Percentiles rank a stretch among this genome's conserved stretches.
phyloP scores from a whole-genome alignment of 768 basidiomycete genomes.

The Mycena vitilis region DNA sequence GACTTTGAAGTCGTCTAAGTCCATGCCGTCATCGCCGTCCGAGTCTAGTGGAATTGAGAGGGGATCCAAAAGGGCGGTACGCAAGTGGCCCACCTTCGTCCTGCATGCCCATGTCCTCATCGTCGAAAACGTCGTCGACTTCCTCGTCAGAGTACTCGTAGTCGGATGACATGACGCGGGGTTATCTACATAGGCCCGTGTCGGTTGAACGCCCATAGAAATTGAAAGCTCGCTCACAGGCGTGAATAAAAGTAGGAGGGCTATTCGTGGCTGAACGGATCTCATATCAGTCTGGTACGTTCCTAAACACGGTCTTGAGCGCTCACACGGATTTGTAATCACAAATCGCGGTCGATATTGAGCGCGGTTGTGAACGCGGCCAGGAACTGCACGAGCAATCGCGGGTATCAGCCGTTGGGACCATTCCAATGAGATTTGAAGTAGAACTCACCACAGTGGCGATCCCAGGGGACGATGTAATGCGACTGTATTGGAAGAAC shows the following conservation, averaged over 20 bases:
- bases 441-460: neutral
- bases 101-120: slow-evolving; percentile 32
- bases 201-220: neutral
- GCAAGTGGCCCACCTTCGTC: slow-evolving; percentile 37
- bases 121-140: slow-evolving; percentile 35
- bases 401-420: neutral
- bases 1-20: slow-evolving; percentile 78
- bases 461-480: neutral
- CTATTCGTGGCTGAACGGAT: slow-evolving; percentile 7
- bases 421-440: neutral
- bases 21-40: slow-evolving; percentile 69
- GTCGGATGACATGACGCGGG: slow-evolving; percentile 34
- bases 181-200: neutral
- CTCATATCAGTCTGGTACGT: neutral
- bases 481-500: neutral
- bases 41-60: slow-evolving; percentile 26
- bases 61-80: slow-evolving; percentile 45
- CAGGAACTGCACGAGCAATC: neutral
- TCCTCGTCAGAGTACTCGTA: slow-evolving; percentile 36
- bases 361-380: neutral
- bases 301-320: neutral
- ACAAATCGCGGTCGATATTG: slow-evolving; percentile 4
- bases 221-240: neutral
- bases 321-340: slow-evolving; percentile 22
- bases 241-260: neutral